phyloP scores from a whole-genome alignment of 306 rosid species.

The Ormosia emarginata region DNA sequence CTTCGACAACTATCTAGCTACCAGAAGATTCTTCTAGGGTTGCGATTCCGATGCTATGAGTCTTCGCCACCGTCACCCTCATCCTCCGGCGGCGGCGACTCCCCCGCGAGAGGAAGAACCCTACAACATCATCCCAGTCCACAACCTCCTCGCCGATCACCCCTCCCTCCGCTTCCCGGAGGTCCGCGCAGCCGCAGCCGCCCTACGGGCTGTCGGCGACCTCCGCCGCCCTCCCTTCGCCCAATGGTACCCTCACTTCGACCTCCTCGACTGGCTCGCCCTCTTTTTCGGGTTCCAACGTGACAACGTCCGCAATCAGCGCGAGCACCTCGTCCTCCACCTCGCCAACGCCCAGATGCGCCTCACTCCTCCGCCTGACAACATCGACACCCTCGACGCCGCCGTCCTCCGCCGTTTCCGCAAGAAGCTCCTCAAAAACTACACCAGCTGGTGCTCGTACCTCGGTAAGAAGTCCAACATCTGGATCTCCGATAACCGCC shows the following conservation, averaged over 20 bases:
- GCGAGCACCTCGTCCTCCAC: constrained; percentile 95
- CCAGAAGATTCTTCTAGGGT: constrained; percentile 6
- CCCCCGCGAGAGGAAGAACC: constrained; percentile 43
- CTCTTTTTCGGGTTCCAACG: constrained; percentile 80
- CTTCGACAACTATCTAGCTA: background rate
- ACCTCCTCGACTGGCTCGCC: constrained; percentile 91
- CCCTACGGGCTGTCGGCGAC: constrained; percentile 60
- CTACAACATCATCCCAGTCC: constrained; percentile 82
- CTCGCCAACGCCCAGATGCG: constrained; percentile 98
- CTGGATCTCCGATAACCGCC: constrained; percentile 63
- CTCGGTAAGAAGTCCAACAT: constrained; percentile 80
- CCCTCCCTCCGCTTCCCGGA: constrained; percentile 87
- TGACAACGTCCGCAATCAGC: constrained; percentile 89
- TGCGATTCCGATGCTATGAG: constrained; percentile 40
- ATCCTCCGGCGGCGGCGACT: background rate
- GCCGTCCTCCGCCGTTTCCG: constrained; percentile 74
- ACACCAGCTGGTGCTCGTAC: constrained; percentile 81
- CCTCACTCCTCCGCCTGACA: constrained; percentile 84
- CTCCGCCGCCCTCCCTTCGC: constrained; percentile 70
- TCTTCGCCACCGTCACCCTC: constrained; percentile 36
- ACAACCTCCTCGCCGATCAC: constrained; percentile 87
- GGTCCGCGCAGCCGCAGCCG: constrained; percentile 81
- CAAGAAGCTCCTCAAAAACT: constrained; percentile 69
- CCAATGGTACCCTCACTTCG: constrained; percentile 68
- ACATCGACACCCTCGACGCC: constrained; percentile 70